These are phyloP conservation scores for Auricularia sp. DNA, from an alignment of 768 basidiomycete species.

Conservation along the genomic window DNA sequence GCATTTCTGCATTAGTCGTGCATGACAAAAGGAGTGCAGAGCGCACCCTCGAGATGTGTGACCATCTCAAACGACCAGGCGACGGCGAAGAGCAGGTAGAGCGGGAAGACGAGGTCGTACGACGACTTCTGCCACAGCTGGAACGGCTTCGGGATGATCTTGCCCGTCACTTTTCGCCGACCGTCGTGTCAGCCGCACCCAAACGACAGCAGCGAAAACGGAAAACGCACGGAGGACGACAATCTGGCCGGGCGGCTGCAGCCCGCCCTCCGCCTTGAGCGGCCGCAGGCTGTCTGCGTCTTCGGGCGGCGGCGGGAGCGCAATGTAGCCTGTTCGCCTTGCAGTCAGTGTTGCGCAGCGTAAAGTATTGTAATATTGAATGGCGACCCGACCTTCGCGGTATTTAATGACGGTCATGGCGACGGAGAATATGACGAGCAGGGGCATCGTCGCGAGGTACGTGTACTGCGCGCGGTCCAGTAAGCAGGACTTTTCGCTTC, in stretches of 20 bases:
- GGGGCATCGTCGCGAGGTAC: conserved; percentile 61
- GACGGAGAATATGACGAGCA: conserved; percentile 55
- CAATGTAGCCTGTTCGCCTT: conserved; percentile 10
- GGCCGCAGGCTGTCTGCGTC: neutral
- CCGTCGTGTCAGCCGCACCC: too few relatives aligned
- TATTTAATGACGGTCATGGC: conserved; percentile 59
- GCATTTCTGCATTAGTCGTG: neutral
- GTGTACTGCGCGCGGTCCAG: conserved; percentile 43
- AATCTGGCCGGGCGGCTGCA: neutral
- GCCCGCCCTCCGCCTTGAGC: neutral
- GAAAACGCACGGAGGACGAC: neutral
- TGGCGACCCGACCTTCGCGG: conserved; percentile 62
- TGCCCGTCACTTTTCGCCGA: neutral
- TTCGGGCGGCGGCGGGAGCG: neutral
- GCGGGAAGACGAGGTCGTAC: conserved; percentile 50
- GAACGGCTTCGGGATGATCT: conserved; percentile 45
- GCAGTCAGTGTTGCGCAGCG: too few relatives aligned
- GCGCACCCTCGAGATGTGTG: conserved; percentile 70
- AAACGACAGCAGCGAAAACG: too few relatives aligned
- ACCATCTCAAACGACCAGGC: conserved; percentile 76
- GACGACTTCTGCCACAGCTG: conserved; percentile 36
- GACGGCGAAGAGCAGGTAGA: conserved; percentile 60
- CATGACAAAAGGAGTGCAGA: too few relatives aligned
- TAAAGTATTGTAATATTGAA: too few relatives aligned
- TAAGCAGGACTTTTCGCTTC: neutral